Conservation (phyloP, 2,329 filamentous ascomycete genomes). For the Fonsecaea erecta region DNA sequence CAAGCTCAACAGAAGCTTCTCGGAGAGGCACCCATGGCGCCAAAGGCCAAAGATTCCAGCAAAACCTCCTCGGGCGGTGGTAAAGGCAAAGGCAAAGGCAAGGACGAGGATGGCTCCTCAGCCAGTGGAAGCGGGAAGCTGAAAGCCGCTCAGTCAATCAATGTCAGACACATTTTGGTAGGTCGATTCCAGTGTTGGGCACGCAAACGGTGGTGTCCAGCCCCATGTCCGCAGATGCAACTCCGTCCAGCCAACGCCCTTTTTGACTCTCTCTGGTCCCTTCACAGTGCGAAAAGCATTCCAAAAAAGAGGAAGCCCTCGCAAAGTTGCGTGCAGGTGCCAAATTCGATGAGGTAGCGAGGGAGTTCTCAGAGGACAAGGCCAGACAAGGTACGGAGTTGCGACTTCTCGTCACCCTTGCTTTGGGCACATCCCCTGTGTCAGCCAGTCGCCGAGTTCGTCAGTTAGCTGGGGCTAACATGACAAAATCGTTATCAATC, state of each 20-base stretch:
- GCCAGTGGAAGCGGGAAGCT: conserved; percentile 44
- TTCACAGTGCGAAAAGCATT: conserved; percentile 63
- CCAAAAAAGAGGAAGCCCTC: conserved; percentile 68
- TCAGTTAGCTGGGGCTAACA: conserved; percentile 13
- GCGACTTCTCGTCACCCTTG: conserved; percentile 7
- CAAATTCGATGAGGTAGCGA: conserved; percentile 69
- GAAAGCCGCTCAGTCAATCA: conserved; percentile 67
- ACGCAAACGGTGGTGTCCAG: not conserved
- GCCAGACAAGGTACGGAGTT: conserved; percentile 57
- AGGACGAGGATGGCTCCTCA: conserved; percentile 43
- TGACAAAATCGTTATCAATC: conserved; percentile 24
- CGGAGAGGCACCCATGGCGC: conserved; percentile 45
- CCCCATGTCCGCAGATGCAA: not conserved
- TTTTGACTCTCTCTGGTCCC: not conserved
- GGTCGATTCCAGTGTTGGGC: conserved; percentile 24
- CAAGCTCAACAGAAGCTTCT: not conserved
- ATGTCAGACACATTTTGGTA: conserved; percentile 67
- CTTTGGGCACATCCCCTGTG: conserved; percentile 4
- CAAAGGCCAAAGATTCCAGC: conserved; percentile 46
- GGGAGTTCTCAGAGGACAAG: conserved; percentile 69
- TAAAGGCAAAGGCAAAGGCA: conserved; percentile 48
- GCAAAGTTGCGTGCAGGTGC: conserved; percentile 62
- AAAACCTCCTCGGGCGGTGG: conserved; percentile 29
- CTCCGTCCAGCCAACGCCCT: not conserved
- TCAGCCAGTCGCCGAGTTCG: conserved; percentile 12